These are phyloP conservation scores for Lunularia cruciata DNA, from an alignment of 225 moss, liverwort and hornwort species.

Conservation along the genomic window DNA sequence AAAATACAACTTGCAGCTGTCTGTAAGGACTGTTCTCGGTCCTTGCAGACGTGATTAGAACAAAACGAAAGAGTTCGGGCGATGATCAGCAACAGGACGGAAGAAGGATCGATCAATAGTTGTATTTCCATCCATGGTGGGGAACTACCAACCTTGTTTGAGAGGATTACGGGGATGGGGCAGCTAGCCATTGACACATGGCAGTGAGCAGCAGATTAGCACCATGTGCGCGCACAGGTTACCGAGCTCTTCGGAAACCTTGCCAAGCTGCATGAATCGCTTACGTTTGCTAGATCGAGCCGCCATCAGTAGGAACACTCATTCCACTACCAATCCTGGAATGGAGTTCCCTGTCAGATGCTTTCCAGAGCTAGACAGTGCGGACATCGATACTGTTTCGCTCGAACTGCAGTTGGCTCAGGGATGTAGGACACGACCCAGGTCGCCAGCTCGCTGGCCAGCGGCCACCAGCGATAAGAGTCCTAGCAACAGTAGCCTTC, in stretches of 20 bases:
- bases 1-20: slow-evolving; percentile 1
- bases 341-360: slow-evolving; percentile 4
- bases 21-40: background rate
- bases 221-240: slow-evolving; percentile 11
- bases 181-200: background rate
- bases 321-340: background rate
- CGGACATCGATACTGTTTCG: background rate
- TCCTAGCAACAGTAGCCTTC: background rate
- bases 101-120: background rate
- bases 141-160: background rate
- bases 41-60: background rate
- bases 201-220: background rate
- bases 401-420: background rate
- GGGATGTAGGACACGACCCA: slow-evolving; percentile 2
- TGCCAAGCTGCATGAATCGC: slow-evolving; percentile 4
- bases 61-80: too few relatives aligned
- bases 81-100: background rate
- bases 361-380: slow-evolving; percentile 2
- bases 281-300: background rate
- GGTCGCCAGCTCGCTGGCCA: slow-evolving; percentile 9
- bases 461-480: background rate
- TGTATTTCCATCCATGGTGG: too few relatives aligned
- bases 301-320: slow-evolving; percentile 7
- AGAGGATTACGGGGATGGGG: background rate
- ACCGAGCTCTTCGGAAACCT: background rate